These are phyloP conservation scores for Malus domestica DNA, from an alignment of 306 rosid genomes.

Conservation along the genomic window ASM211411v1 NC_041794.1:32662501-32663000, in stretches of 20 bases:
- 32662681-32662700: constrained; percentile 3
- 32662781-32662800: neutral
- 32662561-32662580: constrained; percentile 27
- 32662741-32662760: neutral
- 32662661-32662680: neutral
- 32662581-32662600: constrained; percentile 40
- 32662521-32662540: neutral
- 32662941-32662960: neutral
- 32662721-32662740: neutral
- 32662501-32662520: constrained; percentile 28
- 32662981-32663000: no score
- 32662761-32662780: neutral
- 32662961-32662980: no score
- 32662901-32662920: constrained; percentile 1
- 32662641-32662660: neutral
- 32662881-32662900: constrained; percentile 2
- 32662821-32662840: neutral
- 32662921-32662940: neutral
- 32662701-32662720: neutral
- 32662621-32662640: constrained; percentile 16
- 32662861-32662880: neutral
- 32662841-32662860: neutral
- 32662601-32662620: constrained; percentile 23
- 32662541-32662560: constrained; percentile 32
- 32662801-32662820: neutral